A percentile compares a stretch with the other conserved stretches of the same genome.
These are phyloP conservation scores for Sicyos edulis DNA, from an alignment of 306 rosid species.

Conservation along the genomic window DNA sequence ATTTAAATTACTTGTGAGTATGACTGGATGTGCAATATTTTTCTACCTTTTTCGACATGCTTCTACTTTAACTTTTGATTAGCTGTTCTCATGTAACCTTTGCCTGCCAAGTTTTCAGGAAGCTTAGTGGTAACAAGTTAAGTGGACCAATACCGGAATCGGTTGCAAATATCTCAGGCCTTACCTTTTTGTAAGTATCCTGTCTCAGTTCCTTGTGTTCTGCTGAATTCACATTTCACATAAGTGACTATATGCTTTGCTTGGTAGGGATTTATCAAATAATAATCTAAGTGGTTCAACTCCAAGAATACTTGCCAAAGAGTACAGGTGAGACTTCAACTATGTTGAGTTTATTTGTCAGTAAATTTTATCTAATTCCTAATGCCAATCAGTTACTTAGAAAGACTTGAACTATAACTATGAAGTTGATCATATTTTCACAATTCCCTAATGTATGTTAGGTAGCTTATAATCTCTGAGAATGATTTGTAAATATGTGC, in stretches of 20 bases:
- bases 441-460: background rate
- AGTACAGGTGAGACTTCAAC: slow-evolving; percentile 65
- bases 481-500: slow-evolving; percentile 10
- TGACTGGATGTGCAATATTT: slow-evolving; percentile 25
- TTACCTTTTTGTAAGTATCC: slow-evolving; percentile 68
- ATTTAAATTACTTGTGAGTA: slow-evolving; percentile 91
- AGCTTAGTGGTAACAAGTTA: slow-evolving; percentile 73
- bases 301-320: slow-evolving; percentile 82
- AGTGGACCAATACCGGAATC: slow-evolving; percentile 73
- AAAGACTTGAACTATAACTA: background rate
- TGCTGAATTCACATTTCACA: background rate
- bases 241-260: slow-evolving; percentile 10
- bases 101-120: slow-evolving; percentile 76
- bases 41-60: background rate
- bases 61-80: slow-evolving; percentile 5
- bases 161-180: slow-evolving; percentile 73
- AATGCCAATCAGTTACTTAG: background rate
- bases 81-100: slow-evolving; percentile 22
- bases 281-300: slow-evolving; percentile 89
- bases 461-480: background rate
- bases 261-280: slow-evolving; percentile 74
- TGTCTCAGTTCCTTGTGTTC: slow-evolving; percentile 9
- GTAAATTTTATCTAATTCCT: background rate
- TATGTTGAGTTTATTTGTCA: background rate
- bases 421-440: background rate